phyloP scores from a whole-genome alignment of 768 basidiomycete genomes.

The Gautieria morchelliformis region DNA sequence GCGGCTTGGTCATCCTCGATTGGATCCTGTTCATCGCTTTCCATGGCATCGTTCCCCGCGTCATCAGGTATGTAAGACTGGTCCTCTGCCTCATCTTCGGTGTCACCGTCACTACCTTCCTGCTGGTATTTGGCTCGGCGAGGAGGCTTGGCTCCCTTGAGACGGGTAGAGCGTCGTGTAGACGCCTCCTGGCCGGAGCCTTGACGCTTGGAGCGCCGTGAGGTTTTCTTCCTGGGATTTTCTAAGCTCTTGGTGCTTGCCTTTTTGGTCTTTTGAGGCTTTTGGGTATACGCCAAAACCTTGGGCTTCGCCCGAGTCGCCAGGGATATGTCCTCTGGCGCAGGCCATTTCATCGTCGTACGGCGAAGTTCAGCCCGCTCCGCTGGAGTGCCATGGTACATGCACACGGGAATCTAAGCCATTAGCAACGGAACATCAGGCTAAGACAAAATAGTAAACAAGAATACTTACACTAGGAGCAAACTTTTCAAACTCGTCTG shows the following conservation, averaged over 20 bases:
- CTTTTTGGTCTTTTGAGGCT: background rate
- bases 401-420: conserved; percentile 73
- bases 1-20: conserved; percentile 21
- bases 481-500: conserved; percentile 74
- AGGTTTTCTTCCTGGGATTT: background rate
- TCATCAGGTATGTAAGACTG: background rate
- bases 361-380: conserved; percentile 74
- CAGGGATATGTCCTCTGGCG: conserved; percentile 10
- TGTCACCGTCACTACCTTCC: background rate
- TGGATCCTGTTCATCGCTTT: background rate
- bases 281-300: background rate
- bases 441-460: background rate
- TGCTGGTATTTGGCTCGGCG: background rate
- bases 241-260: conserved; percentile 2
- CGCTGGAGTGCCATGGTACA: conserved; percentile 81
- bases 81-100: background rate
- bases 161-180: background rate
- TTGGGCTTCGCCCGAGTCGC: background rate
- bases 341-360: conserved; percentile 36
- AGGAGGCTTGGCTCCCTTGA: background rate
- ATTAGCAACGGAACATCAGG: conserved; percentile 2
- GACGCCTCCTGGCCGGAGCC: background rate
- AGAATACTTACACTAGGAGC: conserved; percentile 54
- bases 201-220: background rate
- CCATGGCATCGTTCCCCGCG: background rate